Evolutionary conservation across 169 alveolate genomes (phyloP).

Genomic region (Eimeria maxima): DNA sequence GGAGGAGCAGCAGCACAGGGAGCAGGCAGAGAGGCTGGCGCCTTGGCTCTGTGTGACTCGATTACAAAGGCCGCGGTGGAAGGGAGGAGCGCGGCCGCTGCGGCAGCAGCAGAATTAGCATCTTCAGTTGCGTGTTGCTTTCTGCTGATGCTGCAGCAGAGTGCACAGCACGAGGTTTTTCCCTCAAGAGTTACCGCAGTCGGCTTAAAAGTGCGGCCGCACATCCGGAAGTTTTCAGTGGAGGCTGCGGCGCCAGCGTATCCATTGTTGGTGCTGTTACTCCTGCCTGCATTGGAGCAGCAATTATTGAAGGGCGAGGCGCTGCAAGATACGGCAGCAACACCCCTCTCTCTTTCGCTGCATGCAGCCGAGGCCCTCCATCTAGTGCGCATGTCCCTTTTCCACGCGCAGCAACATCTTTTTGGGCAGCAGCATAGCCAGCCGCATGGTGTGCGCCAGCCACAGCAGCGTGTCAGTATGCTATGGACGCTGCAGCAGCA

Average conservation of each 20-base stretch:
- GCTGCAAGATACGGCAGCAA: slow-evolving; percentile 55
- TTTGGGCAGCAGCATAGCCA: slow-evolving; percentile 8
- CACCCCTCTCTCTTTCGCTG: slow-evolving; percentile 26
- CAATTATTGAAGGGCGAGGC: background rate
- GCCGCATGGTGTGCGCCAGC: background rate
- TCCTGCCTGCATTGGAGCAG: slow-evolving; percentile 46
- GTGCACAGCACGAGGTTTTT: background rate
- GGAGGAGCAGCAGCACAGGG: background rate
- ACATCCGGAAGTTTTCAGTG: slow-evolving; percentile 21
- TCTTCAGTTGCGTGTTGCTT: slow-evolving; percentile 38
- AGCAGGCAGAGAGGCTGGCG: background rate
- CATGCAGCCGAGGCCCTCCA: slow-evolving; percentile 65
- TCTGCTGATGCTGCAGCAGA: slow-evolving; percentile 56
- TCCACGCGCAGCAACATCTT: slow-evolving; percentile 8
- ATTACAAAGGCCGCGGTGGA: slow-evolving; percentile 42
- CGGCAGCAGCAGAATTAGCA: slow-evolving; percentile 59
- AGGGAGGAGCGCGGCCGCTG: slow-evolving; percentile 54
- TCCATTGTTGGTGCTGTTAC: slow-evolving; percentile 16
- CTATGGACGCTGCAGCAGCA: slow-evolving; percentile 17
- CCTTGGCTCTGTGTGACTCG: background rate
- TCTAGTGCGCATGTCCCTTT: slow-evolving; percentile 36
- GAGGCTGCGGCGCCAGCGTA: slow-evolving; percentile 51
- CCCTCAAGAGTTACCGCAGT: background rate
- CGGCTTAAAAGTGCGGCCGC: background rate
- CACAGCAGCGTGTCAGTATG: background rate